phyloP scores from a whole-genome alignment of 306 rosid species.

The Ceratonia siliqua region DNA sequence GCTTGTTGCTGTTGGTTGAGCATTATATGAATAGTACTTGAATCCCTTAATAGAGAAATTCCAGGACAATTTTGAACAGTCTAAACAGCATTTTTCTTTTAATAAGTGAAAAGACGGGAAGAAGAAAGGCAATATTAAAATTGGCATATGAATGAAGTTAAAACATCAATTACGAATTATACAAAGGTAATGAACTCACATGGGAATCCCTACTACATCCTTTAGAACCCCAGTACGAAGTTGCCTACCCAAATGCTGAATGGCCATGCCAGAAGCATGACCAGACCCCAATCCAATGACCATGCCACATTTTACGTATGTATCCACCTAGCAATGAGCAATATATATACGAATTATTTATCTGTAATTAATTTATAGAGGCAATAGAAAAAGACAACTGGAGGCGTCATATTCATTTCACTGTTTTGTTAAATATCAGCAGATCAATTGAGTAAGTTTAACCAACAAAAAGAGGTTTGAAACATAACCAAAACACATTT shows the following conservation, averaged over 20 bases:
- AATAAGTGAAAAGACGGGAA: background rate
- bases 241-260: slow-evolving; percentile 81
- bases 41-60: background rate
- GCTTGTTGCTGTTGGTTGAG: no score
- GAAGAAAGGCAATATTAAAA: background rate
- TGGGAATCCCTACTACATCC: slow-evolving; percentile 82
- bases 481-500: slow-evolving; percentile 10
- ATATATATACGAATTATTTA: slow-evolving; percentile 28
- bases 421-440: background rate
- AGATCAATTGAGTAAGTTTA: background rate
- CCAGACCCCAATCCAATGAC: slow-evolving; percentile 86
- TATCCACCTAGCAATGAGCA: slow-evolving; percentile 65
- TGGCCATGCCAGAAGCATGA: slow-evolving; percentile 79
- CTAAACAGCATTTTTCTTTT: background rate
- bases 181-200: slow-evolving; percentile 52
- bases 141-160: background rate
- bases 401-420: background rate
- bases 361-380: slow-evolving; percentile 1
- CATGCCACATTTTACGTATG: slow-evolving; percentile 78
- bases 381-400: background rate
- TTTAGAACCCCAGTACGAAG: slow-evolving; percentile 73
- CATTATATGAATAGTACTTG: no score
- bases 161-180: background rate
- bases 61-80: background rate
- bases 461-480: slow-evolving; percentile 11